A percentile compares a stretch with the other conserved stretches of the same genome.
Evolutionary conservation across 352 stramenopile species (phyloP).

Genomic region (Stramenopiles sp.): DNA sequence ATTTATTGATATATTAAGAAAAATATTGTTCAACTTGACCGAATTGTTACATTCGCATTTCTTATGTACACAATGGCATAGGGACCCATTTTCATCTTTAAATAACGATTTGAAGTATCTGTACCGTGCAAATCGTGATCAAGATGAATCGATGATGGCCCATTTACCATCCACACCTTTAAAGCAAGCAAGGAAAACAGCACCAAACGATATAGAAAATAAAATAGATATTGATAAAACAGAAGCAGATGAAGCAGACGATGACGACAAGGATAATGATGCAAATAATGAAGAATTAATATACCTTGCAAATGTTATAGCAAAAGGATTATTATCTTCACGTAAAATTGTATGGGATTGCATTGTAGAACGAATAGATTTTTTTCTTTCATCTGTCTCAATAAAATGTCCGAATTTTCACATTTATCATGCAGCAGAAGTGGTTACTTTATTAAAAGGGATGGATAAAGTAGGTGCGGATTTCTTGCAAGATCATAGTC

Average conservation of each 20-base stretch:
- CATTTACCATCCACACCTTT: neutral
- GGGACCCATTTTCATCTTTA: neutral
- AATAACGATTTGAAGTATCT: constrained; percentile 1
- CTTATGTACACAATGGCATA: neutral
- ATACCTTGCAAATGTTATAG: neutral
- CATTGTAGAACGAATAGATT: neutral
- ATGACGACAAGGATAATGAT: neutral
- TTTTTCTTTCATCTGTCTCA: neutral
- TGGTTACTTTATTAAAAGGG: neutral
- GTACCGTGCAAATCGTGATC: neutral
- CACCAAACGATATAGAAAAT: neutral
- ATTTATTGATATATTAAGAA: neutral
- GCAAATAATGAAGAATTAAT: neutral
- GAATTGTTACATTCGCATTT: neutral
- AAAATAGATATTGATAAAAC: neutral
- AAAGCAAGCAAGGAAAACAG: neutral
- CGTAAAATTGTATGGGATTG: neutral
- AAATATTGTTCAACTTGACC: neutral
- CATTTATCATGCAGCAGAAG: neutral
- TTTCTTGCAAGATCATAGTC: neutral
- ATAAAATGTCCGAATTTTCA: neutral
- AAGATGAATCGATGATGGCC: neutral
- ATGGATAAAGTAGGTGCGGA: neutral
- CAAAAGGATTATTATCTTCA: neutral
- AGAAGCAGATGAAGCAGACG: neutral